Conservation (phyloP, 108 stramenopile species). For the Fistulifera pelliculosa region DNA sequence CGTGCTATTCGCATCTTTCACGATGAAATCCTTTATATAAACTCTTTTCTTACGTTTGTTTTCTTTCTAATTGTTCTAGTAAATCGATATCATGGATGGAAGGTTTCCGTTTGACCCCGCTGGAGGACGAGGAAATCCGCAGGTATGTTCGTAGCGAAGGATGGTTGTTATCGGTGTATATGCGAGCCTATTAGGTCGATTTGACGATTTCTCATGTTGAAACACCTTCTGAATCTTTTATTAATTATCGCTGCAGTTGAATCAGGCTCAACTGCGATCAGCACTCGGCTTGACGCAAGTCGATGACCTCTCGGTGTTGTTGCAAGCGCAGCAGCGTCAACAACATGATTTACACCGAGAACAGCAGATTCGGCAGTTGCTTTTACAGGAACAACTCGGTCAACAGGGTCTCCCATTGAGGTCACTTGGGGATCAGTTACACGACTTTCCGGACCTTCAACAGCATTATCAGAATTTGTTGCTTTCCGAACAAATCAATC, state of each 20-base stretch:
- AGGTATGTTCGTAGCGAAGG: background rate
- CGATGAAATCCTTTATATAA: too few species aligned
- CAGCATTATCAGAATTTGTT: slow-evolving; percentile 25
- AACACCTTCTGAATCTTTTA: background rate
- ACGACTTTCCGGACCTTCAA: slow-evolving; percentile 29
- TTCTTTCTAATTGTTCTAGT: background rate
- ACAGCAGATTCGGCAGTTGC: slow-evolving; percentile 27
- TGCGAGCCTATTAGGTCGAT: too few species aligned
- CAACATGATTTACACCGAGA: slow-evolving; percentile 39
- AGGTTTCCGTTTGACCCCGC: slow-evolving; percentile 31
- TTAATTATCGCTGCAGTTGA: slow-evolving; percentile 2
- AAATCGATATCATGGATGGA: slow-evolving; percentile 20
- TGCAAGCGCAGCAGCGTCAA: slow-evolving; percentile 21
- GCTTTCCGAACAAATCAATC: slow-evolving; percentile 18
- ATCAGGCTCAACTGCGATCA: slow-evolving; percentile 27
- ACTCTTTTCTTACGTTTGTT: background rate
- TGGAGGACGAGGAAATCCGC: slow-evolving; percentile 17
- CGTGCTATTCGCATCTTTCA: too few species aligned
- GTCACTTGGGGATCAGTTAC: slow-evolving; percentile 25
- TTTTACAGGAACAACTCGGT: slow-evolving; percentile 41
- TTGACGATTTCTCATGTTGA: background rate
- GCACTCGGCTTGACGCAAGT: slow-evolving; percentile 30
- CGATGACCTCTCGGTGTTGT: slow-evolving; percentile 20
- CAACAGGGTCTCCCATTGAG: slow-evolving; percentile 31
- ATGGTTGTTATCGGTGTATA: too few species aligned